A percentile compares a stretch with the other conserved stretches of the same genome.
These are phyloP conservation scores for Cubamyces sp. DNA, from an alignment of 768 basidiomycete genomes.

Conservation along the genomic window DNA sequence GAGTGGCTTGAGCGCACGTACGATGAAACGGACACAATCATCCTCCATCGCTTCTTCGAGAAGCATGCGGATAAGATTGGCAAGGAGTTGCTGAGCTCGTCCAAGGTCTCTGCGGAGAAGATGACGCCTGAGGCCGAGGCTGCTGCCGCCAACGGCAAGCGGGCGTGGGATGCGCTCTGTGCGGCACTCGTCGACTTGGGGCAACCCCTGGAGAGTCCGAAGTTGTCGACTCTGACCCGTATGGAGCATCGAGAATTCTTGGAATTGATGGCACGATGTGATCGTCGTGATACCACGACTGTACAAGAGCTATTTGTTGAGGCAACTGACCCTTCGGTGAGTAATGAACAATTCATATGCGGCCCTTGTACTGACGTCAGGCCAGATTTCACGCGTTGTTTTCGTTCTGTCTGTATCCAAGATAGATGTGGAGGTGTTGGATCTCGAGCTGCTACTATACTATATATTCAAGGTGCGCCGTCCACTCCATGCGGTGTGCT, in stretches of 20 bases:
- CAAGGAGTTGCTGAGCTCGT: slow-evolving; percentile 78
- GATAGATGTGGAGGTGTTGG: slow-evolving; percentile 78
- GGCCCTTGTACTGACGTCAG: too few species aligned
- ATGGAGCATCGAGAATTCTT: slow-evolving; percentile 65
- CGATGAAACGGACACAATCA: slow-evolving; percentile 83
- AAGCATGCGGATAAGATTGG: slow-evolving; percentile 88
- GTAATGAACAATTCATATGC: not conserved
- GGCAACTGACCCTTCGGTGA: slow-evolving; percentile 33
- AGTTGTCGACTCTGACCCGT: slow-evolving; percentile 51
- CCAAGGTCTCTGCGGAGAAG: slow-evolving; percentile 50
- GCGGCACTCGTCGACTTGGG: slow-evolving; percentile 80
- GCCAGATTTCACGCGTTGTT: slow-evolving; percentile 47
- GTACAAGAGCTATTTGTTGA: slow-evolving; percentile 72
- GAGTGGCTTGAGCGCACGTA: slow-evolving; percentile 78
- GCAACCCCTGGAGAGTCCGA: slow-evolving; percentile 67
- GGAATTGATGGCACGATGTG: slow-evolving; percentile 67
- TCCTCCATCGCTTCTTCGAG: slow-evolving; percentile 83
- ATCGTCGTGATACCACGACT: slow-evolving; percentile 59
- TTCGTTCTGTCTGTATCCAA: slow-evolving; percentile 70
- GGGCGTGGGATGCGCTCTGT: slow-evolving; percentile 84
- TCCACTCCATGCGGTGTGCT: not conserved
- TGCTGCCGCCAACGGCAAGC: slow-evolving; percentile 65
- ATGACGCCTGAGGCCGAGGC: slow-evolving; percentile 44
- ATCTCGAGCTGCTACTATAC: slow-evolving; percentile 77
- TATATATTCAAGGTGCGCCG: slow-evolving; percentile 71